Base-by-base conservation (phyloP, 75 land plant genomes). In the Ceratopteris richardii region DNA sequence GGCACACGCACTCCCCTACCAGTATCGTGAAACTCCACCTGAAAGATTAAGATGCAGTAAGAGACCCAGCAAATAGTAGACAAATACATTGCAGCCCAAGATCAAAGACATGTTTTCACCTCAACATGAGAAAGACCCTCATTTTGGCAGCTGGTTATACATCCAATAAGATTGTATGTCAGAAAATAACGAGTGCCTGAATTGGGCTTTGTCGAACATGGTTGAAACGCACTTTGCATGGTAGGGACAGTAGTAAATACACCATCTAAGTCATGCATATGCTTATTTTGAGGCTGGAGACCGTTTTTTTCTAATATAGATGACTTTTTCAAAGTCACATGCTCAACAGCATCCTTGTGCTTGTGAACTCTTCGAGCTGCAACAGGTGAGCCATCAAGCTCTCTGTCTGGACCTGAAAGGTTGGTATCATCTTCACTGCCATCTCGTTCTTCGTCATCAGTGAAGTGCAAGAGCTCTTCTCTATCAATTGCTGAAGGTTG, bases 21-120 rank as follows among this genome's bases (percentile, higher is more conserved):
- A 31, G 80, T 84, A 48, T 95, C 99, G 74, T 95, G 99, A 67
- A 95, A 95, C 51, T 95, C 99, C 59, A 87, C 82, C 99, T 95
- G 84, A 1, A 53, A 53, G 43, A 60, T 3, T n/a, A 24, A 20
- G 28, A 61, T 0, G 11, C 21, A 2, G 17, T 24, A n/a, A n/a
- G n/a, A n/a, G n/a, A n/a, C n/a, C n/a, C n/a, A n/a, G n/a, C n/a
- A n/a, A n/a, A n/a, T n/a, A n/a, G n/a, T n/a, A n/a, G n/a, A n/a
- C n/a, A n/a, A n/a, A n/a, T n/a, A n/a, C n/a, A 27, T 37, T 4
- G 51, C 36, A 46, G 21, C 25, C 25, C 43, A 14, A 58, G 52
- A 58, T 29, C 10, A 19, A 44, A 51, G 30, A 17, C 7, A 2
- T 23, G 14, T 2, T 19, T 2, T 14, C 30, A 90, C 99, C 91